Evolutionary conservation across 768 basidiomycete genomes (phyloP).

Genomic region (Tylopilus rubrobrunneus): DNA sequence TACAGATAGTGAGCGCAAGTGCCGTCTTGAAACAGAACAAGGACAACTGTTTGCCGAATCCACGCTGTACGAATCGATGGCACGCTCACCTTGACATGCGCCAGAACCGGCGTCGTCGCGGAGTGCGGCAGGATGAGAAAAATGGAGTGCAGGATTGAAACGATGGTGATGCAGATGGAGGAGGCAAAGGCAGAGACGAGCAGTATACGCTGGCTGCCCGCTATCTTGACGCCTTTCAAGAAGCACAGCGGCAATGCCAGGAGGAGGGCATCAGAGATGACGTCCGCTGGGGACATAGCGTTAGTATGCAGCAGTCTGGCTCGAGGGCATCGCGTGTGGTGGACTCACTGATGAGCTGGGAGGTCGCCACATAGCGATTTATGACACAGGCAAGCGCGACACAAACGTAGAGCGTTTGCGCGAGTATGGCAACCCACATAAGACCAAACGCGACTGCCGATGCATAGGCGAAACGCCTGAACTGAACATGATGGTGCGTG

Average conservation of each 20-base stretch:
- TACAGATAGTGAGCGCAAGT: conserved; percentile 9
- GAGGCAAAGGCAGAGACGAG: conserved; percentile 10
- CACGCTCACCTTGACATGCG: conserved; percentile 9
- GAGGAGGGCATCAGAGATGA: conserved; percentile 7
- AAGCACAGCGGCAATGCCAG: conserved; percentile 1
- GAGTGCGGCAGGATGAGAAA: not conserved
- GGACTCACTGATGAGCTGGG: conserved; percentile 2
- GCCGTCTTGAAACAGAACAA: conserved; percentile 6
- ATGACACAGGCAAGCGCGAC: not conserved
- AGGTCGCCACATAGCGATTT: too few species aligned
- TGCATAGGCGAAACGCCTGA: not conserved
- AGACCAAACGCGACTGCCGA: not conserved
- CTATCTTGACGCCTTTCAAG: conserved; percentile 4
- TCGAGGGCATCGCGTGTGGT: not conserved
- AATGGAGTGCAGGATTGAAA: conserved; percentile 7
- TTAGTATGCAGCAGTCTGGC: not conserved
- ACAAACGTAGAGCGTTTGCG: not conserved
- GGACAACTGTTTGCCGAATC: too few species aligned
- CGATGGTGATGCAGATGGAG: conserved; percentile 11
- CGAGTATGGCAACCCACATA: not conserved
- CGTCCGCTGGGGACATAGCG: conserved; percentile 4
- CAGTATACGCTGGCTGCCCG: not conserved
- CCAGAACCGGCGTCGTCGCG: not conserved
- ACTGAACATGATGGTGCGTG: not conserved
- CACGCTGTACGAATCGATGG: too few species aligned